Percentiles rank a stretch among this genome's conserved stretches.
Conservation (phyloP, 2,329 filamentous ascomycete species). For the Cytospora paraplurivora region DNA sequence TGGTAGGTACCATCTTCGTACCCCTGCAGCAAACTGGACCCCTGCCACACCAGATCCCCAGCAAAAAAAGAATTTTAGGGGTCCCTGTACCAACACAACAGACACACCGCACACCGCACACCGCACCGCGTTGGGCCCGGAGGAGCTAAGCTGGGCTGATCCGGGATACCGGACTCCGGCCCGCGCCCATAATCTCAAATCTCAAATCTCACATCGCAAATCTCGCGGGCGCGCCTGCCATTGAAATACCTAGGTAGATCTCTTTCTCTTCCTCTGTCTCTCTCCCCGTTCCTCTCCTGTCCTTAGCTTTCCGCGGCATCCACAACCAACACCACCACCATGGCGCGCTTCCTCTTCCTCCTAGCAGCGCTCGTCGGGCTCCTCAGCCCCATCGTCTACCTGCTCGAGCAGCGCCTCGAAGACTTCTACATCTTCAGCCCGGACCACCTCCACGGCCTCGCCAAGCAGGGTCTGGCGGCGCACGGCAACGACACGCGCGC, state of each 20-base stretch:
- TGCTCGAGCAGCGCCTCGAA: slow-evolving; percentile 60
- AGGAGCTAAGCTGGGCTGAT: background rate
- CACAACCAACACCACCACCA: background rate
- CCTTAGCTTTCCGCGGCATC: background rate
- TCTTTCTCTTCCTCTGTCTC: background rate
- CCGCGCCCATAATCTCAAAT: background rate
- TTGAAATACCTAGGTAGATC: background rate
- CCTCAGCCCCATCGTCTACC: slow-evolving; percentile 55
- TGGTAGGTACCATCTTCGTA: too few relatives aligned
- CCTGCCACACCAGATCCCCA: background rate
- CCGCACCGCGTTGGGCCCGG: too few relatives aligned
- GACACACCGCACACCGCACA: background rate
- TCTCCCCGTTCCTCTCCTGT: background rate
- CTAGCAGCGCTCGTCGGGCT: slow-evolving; percentile 57
- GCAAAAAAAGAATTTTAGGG: background rate
- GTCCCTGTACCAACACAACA: background rate
- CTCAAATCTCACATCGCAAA: background rate
- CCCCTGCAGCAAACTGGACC: background rate
- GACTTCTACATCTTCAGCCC: slow-evolving; percentile 76
- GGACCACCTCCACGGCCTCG: slow-evolving; percentile 67
- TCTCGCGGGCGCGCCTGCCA: background rate
- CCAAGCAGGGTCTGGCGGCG: slow-evolving; percentile 63
- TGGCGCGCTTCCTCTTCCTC: slow-evolving; percentile 47
- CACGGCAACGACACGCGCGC: slow-evolving; percentile 76
- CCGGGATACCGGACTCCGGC: background rate